These are phyloP conservation scores for Lactifluus rugatus DNA, from an alignment of 768 basidiomycete species.

Conservation along the genomic window DNA sequence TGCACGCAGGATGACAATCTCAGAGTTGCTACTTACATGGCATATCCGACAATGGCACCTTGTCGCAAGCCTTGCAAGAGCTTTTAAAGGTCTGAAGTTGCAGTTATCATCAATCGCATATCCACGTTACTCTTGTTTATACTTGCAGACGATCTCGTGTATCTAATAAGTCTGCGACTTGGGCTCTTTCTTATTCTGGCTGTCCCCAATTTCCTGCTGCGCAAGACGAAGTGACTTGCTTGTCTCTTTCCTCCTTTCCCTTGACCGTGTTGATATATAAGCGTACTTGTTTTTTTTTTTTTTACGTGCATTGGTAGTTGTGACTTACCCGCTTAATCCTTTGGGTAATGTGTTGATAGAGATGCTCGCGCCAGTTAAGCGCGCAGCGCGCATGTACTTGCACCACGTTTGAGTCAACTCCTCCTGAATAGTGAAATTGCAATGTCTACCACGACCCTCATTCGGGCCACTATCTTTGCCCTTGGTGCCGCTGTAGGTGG, in stretches of 20 bases:
- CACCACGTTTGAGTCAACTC: not conserved
- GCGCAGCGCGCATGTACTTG: not conserved
- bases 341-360: constrained; percentile 19
- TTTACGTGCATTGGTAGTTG: constrained; percentile 16
- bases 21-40: not conserved
- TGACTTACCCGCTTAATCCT: constrained; percentile 18
- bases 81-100: constrained; percentile 5
- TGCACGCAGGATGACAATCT: not conserved
- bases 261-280: constrained; percentile 13
- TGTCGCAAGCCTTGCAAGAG: not conserved
- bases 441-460: constrained; percentile 40
- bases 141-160: constrained; percentile 16
- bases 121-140: constrained; percentile 10
- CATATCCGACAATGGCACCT: constrained; percentile 3
- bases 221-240: constrained; percentile 21
- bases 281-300: constrained; percentile 9
- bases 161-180: constrained; percentile 18
- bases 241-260: not conserved
- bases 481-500: constrained; percentile 78
- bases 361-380: not conserved
- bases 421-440: not conserved
- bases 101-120: constrained; percentile 8
- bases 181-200: constrained; percentile 12
- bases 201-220: constrained; percentile 21
- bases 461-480: constrained; percentile 69